Conservation (phyloP, 1,284 basidiomycete species). For the Malassezia furfur region DNA sequence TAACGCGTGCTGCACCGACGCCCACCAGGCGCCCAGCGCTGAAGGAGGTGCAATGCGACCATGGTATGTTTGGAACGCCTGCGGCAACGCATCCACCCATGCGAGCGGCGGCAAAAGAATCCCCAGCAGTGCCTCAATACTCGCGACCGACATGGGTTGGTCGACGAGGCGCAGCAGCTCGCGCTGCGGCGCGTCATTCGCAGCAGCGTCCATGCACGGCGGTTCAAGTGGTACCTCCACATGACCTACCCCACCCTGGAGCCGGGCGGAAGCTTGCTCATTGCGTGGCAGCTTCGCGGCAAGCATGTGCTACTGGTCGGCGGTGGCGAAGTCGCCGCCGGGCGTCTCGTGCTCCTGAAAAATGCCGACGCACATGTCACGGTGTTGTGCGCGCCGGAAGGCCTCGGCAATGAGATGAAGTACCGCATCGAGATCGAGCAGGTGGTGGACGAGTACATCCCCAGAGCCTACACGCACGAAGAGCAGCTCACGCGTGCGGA, state of each 20-base stretch:
- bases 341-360: constrained; percentile 49
- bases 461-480: constrained; percentile 45
- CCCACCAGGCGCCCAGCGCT: constrained; percentile 10
- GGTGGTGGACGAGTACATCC: constrained; percentile 27
- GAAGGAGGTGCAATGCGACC: background rate
- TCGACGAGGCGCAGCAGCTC: background rate
- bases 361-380: constrained; percentile 44
- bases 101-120: constrained; percentile 1
- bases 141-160: background rate
- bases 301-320: constrained; percentile 75
- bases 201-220: background rate
- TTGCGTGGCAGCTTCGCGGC: constrained; percentile 76
- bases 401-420: constrained; percentile 39
- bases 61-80: background rate
- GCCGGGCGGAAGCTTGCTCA: constrained; percentile 62
- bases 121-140: background rate
- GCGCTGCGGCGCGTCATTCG: background rate
- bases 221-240: background rate
- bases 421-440: constrained; percentile 31
- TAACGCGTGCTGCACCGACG: constrained; percentile 11
- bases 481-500: constrained; percentile 37
- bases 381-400: constrained; percentile 37
- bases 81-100: background rate
- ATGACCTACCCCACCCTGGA: constrained; percentile 34
- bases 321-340: constrained; percentile 74